Evolutionary conservation across 495 filamentous ascomycete species (phyloP).

Genomic region (Neurospora sp.): DNA sequence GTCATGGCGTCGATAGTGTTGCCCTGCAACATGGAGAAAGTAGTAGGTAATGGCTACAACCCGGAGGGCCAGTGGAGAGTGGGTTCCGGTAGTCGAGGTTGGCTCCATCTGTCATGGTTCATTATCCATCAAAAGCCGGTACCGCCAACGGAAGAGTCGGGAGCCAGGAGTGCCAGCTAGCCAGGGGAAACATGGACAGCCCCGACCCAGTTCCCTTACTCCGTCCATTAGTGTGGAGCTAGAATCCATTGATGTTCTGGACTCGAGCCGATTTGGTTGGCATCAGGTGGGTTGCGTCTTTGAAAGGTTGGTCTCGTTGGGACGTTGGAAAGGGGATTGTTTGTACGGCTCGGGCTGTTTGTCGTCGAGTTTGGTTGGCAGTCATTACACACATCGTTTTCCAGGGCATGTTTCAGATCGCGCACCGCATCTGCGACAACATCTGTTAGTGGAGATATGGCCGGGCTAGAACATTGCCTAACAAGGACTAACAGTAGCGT

Average conservation of each 20-base stretch:
- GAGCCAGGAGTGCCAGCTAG: neutral
- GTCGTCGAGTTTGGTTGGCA: neutral
- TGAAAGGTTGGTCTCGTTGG: neutral
- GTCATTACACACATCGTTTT: neutral
- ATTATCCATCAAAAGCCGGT: neutral
- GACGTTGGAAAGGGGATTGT: neutral
- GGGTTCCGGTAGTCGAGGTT: neutral
- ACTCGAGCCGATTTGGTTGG: neutral
- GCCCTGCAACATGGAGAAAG: neutral
- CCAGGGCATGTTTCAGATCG: neutral
- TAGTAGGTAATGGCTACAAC: neutral
- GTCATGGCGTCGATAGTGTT: neutral
- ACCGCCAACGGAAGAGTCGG: neutral
- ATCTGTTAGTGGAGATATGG: neutral
- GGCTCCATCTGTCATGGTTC: neutral
- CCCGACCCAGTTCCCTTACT: neutral
- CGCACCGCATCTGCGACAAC: neutral
- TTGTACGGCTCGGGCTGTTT: too few species aligned
- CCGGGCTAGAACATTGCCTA: neutral
- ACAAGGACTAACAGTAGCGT: neutral
- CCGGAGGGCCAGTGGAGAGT: neutral
- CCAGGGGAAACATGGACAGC: neutral
- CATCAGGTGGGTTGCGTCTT: neutral
- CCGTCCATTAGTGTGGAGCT: neutral
- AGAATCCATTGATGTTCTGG: neutral